Conservation (phyloP, 2,329 filamentous ascomycete species). For the Aspergillus pseudoterreus region DNA sequence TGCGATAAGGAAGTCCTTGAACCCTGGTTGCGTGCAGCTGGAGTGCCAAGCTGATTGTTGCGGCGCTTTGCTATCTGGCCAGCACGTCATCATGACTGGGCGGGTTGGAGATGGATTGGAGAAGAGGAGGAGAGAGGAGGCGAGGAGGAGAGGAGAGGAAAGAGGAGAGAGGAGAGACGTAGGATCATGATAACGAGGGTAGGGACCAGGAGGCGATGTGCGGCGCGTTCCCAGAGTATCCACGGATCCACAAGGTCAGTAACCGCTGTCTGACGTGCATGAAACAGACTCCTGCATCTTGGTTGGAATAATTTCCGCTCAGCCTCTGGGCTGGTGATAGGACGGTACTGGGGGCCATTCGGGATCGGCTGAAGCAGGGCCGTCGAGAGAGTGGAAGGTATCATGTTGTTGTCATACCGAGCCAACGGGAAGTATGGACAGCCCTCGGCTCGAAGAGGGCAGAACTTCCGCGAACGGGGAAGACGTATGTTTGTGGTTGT, state of each 20-base stretch:
- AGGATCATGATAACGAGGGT: too few species aligned
- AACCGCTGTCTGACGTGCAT: conserved; percentile 9
- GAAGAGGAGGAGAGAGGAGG: background rate
- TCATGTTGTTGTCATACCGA: too few species aligned
- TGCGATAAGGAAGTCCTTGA: too few species aligned
- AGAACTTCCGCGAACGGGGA: too few species aligned
- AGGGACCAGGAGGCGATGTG: background rate
- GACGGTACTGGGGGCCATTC: background rate
- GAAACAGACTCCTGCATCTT: background rate
- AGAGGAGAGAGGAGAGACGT: too few species aligned
- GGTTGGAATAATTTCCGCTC: background rate
- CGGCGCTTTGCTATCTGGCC: background rate
- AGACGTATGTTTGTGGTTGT: too few species aligned
- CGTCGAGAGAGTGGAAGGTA: too few species aligned
- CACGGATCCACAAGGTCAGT: background rate
- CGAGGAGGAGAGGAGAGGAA: background rate
- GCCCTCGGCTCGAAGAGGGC: too few species aligned
- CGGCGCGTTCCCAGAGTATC: background rate
- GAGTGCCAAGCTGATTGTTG: too few species aligned
- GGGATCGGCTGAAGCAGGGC: background rate
- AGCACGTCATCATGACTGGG: background rate
- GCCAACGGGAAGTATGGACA: too few species aligned
- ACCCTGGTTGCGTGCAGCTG: too few species aligned
- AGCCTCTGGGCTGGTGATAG: background rate
- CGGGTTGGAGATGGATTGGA: too few species aligned